Evolutionary conservation across 1,284 basidiomycete species (phyloP).

Genomic region (Puccinia hordei): DNA sequence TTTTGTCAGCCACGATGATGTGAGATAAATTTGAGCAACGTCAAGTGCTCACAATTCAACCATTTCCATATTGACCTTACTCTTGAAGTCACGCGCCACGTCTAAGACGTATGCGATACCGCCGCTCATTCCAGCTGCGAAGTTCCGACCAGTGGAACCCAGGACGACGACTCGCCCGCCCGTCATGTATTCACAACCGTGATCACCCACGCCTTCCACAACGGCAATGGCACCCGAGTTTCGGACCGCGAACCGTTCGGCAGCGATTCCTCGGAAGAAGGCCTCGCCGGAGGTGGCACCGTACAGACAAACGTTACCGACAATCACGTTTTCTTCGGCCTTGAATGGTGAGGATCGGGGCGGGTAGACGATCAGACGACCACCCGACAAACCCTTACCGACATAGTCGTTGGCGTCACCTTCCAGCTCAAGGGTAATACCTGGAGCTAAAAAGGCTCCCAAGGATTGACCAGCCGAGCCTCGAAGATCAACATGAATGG

Average conservation of each 20-base stretch:
- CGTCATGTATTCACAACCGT: conserved; percentile 86
- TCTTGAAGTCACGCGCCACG: conserved; percentile 83
- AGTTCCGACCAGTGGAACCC: conserved; percentile 88
- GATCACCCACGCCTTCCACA: conserved; percentile 83
- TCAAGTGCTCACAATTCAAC: conserved; percentile 69
- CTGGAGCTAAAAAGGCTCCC: conserved; percentile 94
- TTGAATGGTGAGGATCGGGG: conserved; percentile 88
- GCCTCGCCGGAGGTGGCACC: conserved; percentile 94
- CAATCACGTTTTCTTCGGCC: conserved; percentile 91
- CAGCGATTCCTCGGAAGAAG: conserved; percentile 88
- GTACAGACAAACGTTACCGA: conserved; percentile 92
- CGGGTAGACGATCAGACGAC: conserved; percentile 87
- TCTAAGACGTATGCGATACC: conserved; percentile 96
- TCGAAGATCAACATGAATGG: conserved; percentile 88
- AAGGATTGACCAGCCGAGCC: conserved; percentile 93
- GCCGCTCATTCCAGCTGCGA: conserved; percentile 95
- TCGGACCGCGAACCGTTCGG: conserved; percentile 90
- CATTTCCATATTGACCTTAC: conserved; percentile 92
- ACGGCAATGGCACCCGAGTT: conserved; percentile 92
- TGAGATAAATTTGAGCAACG: not conserved
- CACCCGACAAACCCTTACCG: conserved; percentile 91
- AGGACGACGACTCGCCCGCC: conserved; percentile 89
- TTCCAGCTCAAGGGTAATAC: conserved; percentile 92
- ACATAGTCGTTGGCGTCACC: conserved; percentile 96
- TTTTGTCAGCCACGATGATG: not conserved